phyloP scores from a whole-genome alignment of 2,329 filamentous ascomycete genomes.

The Botrytis sinoallii region DNA sequence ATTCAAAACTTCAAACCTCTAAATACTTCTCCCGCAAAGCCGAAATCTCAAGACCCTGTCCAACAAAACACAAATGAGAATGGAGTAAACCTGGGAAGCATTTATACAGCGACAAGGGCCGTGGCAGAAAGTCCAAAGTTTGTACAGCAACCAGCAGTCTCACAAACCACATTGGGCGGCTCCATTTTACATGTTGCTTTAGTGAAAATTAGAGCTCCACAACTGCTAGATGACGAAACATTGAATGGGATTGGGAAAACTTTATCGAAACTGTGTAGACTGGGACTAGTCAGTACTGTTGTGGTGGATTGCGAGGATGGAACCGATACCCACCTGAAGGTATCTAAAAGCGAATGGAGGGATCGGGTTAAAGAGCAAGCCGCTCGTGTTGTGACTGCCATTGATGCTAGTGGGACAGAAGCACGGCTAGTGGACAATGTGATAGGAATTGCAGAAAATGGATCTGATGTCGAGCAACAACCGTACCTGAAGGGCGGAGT shows the following conservation, averaged over 20 bases:
- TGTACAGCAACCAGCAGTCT: conserved; percentile 46
- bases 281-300: conserved; percentile 79
- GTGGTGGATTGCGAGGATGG: conserved; percentile 68
- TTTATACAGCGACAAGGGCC: conserved; percentile 55
- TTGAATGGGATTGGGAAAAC: conserved; percentile 78
- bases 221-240: conserved; percentile 65
- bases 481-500: conserved; percentile 27
- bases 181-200: conserved; percentile 70
- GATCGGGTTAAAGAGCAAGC: conserved; percentile 59
- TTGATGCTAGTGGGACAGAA: conserved; percentile 67
- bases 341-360: conserved; percentile 39
- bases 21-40: conserved; percentile 31
- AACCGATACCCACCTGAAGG: conserved; percentile 26
- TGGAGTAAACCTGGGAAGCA: conserved; percentile 58
- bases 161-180: conserved; percentile 15
- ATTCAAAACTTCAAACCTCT: conserved; percentile 73
- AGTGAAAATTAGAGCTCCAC: conserved; percentile 76
- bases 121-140: conserved; percentile 60
- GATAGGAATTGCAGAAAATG: conserved; percentile 38
- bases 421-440: conserved; percentile 62
- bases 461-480: conserved; percentile 3
- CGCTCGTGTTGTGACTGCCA: conserved; percentile 68
- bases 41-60: conserved; percentile 1
- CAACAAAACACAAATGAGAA: conserved; percentile 36
- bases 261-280: conserved; percentile 73